phyloP scores from a whole-genome alignment of 768 basidiomycete species.

The Mycena leptocephala region DNA sequence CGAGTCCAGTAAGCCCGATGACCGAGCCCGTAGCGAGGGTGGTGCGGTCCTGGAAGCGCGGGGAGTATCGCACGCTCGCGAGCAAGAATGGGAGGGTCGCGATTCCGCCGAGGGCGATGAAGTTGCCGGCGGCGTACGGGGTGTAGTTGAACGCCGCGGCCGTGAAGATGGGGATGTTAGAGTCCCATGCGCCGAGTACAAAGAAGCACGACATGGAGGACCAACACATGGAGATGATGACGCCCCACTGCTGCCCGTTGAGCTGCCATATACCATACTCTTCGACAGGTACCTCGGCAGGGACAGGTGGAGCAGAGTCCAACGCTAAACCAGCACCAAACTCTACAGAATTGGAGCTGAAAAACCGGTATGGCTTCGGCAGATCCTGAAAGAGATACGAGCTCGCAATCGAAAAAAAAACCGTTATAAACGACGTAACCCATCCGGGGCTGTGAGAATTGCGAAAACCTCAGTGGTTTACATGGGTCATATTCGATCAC shows the following conservation, averaged over 20 bases:
- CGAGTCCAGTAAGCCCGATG: slow-evolving; percentile 59
- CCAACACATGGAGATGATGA: slow-evolving; percentile 78
- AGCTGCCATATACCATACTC: slow-evolving; percentile 52
- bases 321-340: not conserved
- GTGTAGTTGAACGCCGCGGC: slow-evolving; percentile 66
- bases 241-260: slow-evolving; percentile 62
- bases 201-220: slow-evolving; percentile 81
- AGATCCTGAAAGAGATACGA: slow-evolving; percentile 48
- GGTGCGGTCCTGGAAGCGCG: slow-evolving; percentile 72
- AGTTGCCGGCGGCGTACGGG: slow-evolving; percentile 77
- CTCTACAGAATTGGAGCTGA: slow-evolving; percentile 3
- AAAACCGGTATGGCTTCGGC: slow-evolving; percentile 10
- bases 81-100: slow-evolving; percentile 78
- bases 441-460: slow-evolving; percentile 59
- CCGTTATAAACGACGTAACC: slow-evolving; percentile 61
- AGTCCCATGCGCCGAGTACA: slow-evolving; percentile 79
- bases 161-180: slow-evolving; percentile 77
- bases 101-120: slow-evolving; percentile 77
- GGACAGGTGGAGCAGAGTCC: no score
- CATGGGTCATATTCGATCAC: no score
- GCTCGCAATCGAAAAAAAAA: slow-evolving; percentile 55
- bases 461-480: no score
- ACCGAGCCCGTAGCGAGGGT: slow-evolving; percentile 65
- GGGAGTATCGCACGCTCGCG: slow-evolving; percentile 69
- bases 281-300: not conserved